Evolutionary conservation across 306 rosid genomes (phyloP), one percentile per base, ranked within the genome.

Genomic region (Castanea sativa): DNA sequence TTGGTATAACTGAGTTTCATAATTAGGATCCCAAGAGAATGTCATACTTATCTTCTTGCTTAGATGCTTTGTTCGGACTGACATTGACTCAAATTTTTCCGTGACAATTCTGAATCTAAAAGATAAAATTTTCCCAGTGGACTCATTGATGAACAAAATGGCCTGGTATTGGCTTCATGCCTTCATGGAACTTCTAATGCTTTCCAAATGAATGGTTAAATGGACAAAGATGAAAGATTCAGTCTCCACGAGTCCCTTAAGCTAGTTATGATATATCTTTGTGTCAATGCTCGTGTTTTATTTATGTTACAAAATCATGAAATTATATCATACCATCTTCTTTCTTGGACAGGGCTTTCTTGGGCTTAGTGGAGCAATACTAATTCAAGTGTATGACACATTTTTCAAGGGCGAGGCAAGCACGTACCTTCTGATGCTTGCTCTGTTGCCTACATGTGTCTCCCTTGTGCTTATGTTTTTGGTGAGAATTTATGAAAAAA

Each of bases 361-460:
- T 10, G 72, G 72, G 71, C 86, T 94, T 8, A 91, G 99, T 79
- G 97, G 97, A 76, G 99, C 99, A 73, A 86, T 94, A 73, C 71
- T 94, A 63, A 89, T 94, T 33, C 97, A 89, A 79, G 73, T 90
- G 38, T 91, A 94, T 55, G 88, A 88, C 30, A 85, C 91, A 18
- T 56, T 81, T 64, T 86, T 82, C 72, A 78, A 85, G 55, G 93
- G 90, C 13, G 82, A 92, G 16, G 95, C 99, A 1, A 74, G 95
- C 41, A 65, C 91, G n/a, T 92, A 55, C 84, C 85, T 94, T 74
- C 83, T 94, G 68, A 76, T 91, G 89, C 86, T 94, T 57, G 93
- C 99, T 55, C 71, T 86, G 77, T 77, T 92, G 79, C 99, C 99
- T 55, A 32, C 99, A 16, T 61, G 59, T 6, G 79, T 90, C 53